Base-by-base conservation (phyloP, 202 grass and related monocot species). In the Bolboschoenoplectus hybrid region DNA sequence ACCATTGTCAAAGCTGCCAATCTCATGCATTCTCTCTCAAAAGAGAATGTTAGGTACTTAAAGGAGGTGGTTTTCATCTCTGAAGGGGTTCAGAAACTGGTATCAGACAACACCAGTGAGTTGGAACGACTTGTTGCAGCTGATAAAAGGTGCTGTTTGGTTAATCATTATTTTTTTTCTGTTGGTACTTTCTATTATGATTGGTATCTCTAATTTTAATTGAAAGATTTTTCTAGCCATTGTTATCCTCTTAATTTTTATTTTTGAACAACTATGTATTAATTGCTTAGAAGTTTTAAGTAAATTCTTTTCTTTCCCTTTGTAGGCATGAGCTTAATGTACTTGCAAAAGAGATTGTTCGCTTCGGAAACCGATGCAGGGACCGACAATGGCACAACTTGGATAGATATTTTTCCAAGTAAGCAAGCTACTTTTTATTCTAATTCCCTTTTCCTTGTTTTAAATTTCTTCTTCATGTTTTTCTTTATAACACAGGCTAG, bases 321-420 rank as follows among this genome's bases (percentile, higher is more conserved):
- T 82, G 68, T 89, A 98, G 96, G 82, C 84, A 91, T 89, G 93
- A 94, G 67, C 87, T 98, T 63, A 87, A 58, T 78, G 74, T 94
- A 87, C 93, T 98, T 80, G 86, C 90, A 69, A 81, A 50, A 52
- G 95, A 98, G 87, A 91, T 98, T 53, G 80, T 94, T 89, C 92
- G 95, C 79, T 98, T 98, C 81, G 93, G 95, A 26, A 95, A 98
- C 81, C 91, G 86, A 66, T 98, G 93, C 84, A 98, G 91, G 87
- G 89, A 98, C 85, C 86, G 90, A 85, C 95, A 94, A 83, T 98
- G 91, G 95, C 95, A 98, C 85, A 98, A 98, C 71, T 84, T 98
- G 40, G 95, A 95, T 46, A 93, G 95, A 58, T 94, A 95, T 87
- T 95, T 98, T 82, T 82, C 82, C 74, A 98, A 93, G 95, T 98